Base-by-base conservation (phyloP, 2,329 filamentous ascomycete genomes). In the Aspergillus aculeatinus region DNA sequence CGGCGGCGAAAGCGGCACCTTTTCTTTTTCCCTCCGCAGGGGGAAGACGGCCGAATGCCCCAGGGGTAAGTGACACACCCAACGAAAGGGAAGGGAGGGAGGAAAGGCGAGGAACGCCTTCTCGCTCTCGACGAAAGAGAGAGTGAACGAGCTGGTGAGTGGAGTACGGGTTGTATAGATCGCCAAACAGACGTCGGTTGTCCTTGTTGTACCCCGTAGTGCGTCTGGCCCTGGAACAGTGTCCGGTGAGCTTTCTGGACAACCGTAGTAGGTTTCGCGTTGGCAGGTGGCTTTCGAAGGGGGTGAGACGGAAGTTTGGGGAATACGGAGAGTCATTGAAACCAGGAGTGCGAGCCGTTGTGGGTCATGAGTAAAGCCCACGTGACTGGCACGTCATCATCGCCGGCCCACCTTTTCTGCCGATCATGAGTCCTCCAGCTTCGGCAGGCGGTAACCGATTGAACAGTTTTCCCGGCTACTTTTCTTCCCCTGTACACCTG, bases 191-290 rank as follows among this genome's bases (percentile, higher is more conserved):
- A 61, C 70, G 64, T 65, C 68, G 69, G 60, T 69, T 73, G 72
- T 74, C 70, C 65, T 70, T 74, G 60, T 62, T 73, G 72, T 70
- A 60, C 70, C 67, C 73, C 73, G 72, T 75, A 75, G 70, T 65
- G 29, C 48, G 44, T 47, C 27, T 47, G 27, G 27, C 27, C 27
- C 27, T 29, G 27, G 27, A 29, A 29, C 27, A 16, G 39, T 47
- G 42, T 47, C 52, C 51, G 39, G n/a, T 27, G 52, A 47, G 52
- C 52, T 31, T 47, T 55, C 52, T 55, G 52, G 52, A 47, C 35
- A 23, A 44, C 52, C 52, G 52, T 55, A 55, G 52, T 48, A 48
- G 52, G 27, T 39, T 39, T 29, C 11, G 59, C n/a, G 9, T 21
- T 14, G 53, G 16, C 33, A 25, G 48, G 53, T 35, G 42, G 53